Base-by-base conservation (phyloP, 2,329 filamentous ascomycete genomes). In the Cercospora citrullina region DNA sequence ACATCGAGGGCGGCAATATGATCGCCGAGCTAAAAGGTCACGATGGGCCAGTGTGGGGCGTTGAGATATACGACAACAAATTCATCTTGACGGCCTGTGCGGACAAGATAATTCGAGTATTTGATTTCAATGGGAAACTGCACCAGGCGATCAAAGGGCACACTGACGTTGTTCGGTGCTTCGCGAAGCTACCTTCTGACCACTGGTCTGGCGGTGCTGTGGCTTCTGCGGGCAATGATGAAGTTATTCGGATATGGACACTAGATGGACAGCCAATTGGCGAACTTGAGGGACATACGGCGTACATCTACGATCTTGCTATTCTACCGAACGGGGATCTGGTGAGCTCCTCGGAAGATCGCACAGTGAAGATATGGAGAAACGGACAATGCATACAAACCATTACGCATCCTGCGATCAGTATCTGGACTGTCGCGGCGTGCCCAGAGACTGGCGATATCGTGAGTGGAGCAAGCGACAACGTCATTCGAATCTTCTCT, bases 361-460 rank as follows among this genome's bases (percentile, higher is more conserved):
- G 95, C n/a, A 97, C 95, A 0, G 88, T 96, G 36, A 87, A 93
- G 63, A 84, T 99, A 77, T 99, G 96, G 95, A 90, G 87, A 73
- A 91, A 90, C 55, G 87, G 84, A 14, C 86, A 93, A 66, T 98
- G 94, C 77, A 82, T 97, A 57, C 95, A 99, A 80, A 97, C 94
- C 45, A 98, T 99, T 71, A 97, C 94, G 1, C 93, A 97, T 75
- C 95, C 95, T 10, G 95, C 95, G 9, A 96, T 98, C 65, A 98
- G 94, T 0, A 94, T 99, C 5, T 99, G 95, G 95, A 86, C 88
- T 14, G 93, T 99, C 18, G 91, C 93, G n/a, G 91, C 87, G 10
- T 95, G 92, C 76, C 77, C 85, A 0, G 88, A 92, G 70, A 96
- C 87, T 59, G 94, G 95, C 23, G 96, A 99, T 75, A 94, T 99